Percentiles rank a stretch among this genome's conserved stretches.
Conservation (phyloP, 73 alveolate species). For the Paramecium sexaurelia region DNA sequence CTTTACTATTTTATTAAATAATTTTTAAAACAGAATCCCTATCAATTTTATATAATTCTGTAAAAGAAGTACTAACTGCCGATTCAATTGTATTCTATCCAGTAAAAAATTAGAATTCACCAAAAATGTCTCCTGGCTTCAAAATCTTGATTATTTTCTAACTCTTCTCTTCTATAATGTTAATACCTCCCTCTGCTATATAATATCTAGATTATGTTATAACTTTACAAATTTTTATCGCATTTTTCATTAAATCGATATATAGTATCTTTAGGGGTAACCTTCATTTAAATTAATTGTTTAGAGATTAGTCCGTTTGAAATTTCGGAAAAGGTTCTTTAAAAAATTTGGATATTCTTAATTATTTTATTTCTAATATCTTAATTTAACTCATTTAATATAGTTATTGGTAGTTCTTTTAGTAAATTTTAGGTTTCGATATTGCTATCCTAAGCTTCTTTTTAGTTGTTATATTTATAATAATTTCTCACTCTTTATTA, state of each 20-base stretch:
- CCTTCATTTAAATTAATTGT: not conserved
- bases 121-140: conserved; percentile 26
- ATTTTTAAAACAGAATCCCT: conserved; percentile 25
- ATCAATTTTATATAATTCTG: conserved; percentile 32
- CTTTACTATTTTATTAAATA: not conserved
- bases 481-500: conserved; percentile 26
- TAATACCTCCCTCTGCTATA: not conserved
- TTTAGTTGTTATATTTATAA: not conserved
- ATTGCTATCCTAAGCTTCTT: not conserved
- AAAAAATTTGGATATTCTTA: not conserved
- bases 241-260: not conserved
- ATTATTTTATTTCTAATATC: not conserved
- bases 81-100: not conserved
- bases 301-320: not conserved
- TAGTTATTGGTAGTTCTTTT: not conserved
- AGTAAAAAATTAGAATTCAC: conserved; percentile 46
- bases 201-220: not conserved
- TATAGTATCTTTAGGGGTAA: not conserved
- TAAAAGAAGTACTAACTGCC: not conserved
- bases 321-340: not conserved
- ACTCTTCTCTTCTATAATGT: conserved; percentile 1
- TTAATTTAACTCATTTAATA: not conserved
- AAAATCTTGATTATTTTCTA: not conserved
- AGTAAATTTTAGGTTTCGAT: not conserved
- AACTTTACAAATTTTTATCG: not conserved